Evolutionary conservation across 768 basidiomycete species (phyloP).

Genomic region (Chalciporus pseudorubinellus): DNA sequence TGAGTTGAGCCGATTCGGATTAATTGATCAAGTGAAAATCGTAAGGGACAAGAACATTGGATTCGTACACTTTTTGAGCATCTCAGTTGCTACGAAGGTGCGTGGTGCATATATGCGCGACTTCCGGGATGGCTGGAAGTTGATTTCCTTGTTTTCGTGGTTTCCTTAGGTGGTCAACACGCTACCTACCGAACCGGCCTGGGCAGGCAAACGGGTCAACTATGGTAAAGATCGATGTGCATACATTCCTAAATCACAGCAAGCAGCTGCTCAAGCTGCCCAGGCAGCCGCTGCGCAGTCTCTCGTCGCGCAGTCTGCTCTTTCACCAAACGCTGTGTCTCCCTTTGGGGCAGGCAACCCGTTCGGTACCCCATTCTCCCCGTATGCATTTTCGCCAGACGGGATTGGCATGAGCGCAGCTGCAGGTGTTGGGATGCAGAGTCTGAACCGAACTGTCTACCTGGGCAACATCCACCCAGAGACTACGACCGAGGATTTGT

Average conservation of each 20-base stretch:
- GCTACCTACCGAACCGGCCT: conserved; percentile 85
- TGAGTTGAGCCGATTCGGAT: conserved; percentile 87
- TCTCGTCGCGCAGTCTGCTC: conserved; percentile 49
- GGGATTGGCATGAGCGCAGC: conserved; percentile 30
- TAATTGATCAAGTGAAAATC: conserved; percentile 99
- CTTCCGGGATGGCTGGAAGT: conserved; percentile 1
- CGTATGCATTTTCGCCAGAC: conserved; percentile 53
- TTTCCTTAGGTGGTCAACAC: conserved; percentile 80
- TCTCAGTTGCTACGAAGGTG: conserved; percentile 93
- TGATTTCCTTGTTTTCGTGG: not conserved
- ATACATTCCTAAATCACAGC: conserved; percentile 94
- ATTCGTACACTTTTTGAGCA: conserved; percentile 97
- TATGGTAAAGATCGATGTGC: conserved; percentile 99
- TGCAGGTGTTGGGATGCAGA: conserved; percentile 39
- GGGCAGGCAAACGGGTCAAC: conserved; percentile 96
- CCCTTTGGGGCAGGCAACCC: conserved; percentile 32
- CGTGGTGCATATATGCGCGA: conserved; percentile 17
- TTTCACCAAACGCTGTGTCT: conserved; percentile 30
- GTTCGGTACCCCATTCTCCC: conserved; percentile 38
- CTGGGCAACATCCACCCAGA: conserved; percentile 97
- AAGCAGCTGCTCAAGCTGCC: conserved; percentile 82
- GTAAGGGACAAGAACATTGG: conserved; percentile 99
- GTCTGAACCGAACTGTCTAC: conserved; percentile 90
- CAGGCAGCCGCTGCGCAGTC: conserved; percentile 84
- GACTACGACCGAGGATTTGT: conserved; percentile 90